Evolutionary conservation across 495 filamentous ascomycete genomes (phyloP).

Genomic region (Penicillium bovifimosum): DNA sequence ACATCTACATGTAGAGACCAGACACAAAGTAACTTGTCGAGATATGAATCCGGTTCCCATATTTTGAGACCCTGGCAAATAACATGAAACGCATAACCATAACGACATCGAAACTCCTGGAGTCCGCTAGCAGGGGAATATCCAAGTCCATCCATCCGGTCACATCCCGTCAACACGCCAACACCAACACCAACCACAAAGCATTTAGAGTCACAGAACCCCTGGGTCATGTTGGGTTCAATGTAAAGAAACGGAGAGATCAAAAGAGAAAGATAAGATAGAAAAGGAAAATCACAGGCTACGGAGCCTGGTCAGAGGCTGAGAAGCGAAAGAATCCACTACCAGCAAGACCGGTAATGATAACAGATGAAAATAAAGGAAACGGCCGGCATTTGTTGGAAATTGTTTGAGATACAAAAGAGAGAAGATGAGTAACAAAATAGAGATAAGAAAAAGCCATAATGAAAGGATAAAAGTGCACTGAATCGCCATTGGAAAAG

Average conservation of each 20-base stretch:
- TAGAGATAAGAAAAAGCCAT: not conserved
- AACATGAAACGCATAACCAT: conserved; percentile 7
- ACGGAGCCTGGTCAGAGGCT: not conserved
- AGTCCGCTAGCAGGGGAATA: conserved; percentile 3
- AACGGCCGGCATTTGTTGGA: conserved; percentile 15
- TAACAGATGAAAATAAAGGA: conserved; percentile 3
- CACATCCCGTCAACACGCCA: not conserved
- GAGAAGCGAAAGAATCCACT: conserved; percentile 2
- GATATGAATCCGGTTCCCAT: not conserved
- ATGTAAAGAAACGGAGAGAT: not conserved
- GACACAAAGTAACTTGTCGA: not conserved
- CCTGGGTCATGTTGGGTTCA: not conserved
- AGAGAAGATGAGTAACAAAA: conserved; percentile 1
- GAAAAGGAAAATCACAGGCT: not conserved
- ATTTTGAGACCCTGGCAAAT: not conserved
- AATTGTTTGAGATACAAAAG: conserved; percentile 9
- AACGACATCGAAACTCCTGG: conserved; percentile 8
- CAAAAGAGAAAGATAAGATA: not conserved
- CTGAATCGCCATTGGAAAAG: conserved; percentile 4
- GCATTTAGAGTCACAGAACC: not conserved
- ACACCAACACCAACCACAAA: not conserved
- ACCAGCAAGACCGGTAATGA: conserved; percentile 4
- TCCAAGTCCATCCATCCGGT: conserved; percentile 6
- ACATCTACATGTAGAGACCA: not conserved
- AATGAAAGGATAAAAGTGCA: conserved; percentile 7